Base-by-base conservation (phyloP, 2,329 filamentous ascomycete species). In the Ambrosiella beaveri region DNA sequence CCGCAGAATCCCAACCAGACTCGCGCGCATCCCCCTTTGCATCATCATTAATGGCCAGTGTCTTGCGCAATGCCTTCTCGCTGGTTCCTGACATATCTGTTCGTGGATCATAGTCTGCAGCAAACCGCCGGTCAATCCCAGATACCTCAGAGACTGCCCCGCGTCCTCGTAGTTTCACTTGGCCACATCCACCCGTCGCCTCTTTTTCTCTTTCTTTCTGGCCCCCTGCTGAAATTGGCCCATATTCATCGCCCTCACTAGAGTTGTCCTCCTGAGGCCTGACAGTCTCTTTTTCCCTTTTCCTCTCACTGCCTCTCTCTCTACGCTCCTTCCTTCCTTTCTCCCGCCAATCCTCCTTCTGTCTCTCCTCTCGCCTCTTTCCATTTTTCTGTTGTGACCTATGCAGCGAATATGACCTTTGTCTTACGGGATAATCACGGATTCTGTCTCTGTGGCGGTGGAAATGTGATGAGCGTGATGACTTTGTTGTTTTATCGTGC, bases 71-170 rank as follows among this genome's bases (percentile, higher is more conserved):
- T 11, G 9, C 13, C 9, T 36, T 51, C 9, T 51, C 5, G 11
- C 17, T 38, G n/a, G 55, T 50, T 17, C 17, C 41, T 6, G 36
- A 37, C 6, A 12, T 56, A 64, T 86, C 80, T n/a, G 71, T 67
- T 6, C 69, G 75, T 0, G 78, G 76, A 60, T 81, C 74, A 63
- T 84, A 85, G 54, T 74, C 77, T 1, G 80, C 73, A 0, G 85
- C 82, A 68, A 96, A 97, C 56, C 86, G 86, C 27, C 78, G 74
- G 65, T 96, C 89, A 63, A 96, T 94, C 8, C 79, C 81, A 35
- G 82, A 82, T 4, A 72, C 69, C 1, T 76, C 76, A 3, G 76
- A 72, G 44, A 79, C 74, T 12, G 79, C 79, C 41, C 88, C 88
- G 44, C 88, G 80, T 8, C 88, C 88, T 36, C 86, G 82, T n/a